phyloP scores from a whole-genome alignment of 768 basidiomycete species.

The Nidularia pulvinata region DNA sequence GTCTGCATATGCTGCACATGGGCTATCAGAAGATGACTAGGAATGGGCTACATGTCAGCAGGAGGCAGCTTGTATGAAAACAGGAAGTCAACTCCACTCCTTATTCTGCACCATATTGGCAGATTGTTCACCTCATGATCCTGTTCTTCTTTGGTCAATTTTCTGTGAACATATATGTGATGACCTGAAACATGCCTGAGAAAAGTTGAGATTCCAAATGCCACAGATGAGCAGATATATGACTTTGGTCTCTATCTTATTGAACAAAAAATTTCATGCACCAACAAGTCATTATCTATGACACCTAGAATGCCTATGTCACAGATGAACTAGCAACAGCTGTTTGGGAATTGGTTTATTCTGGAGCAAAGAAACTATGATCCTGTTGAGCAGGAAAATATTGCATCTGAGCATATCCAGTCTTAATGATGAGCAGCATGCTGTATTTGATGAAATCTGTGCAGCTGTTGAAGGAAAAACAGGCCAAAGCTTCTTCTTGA shows the following conservation, averaged over 20 bases:
- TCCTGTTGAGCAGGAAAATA: slow-evolving; percentile 8
- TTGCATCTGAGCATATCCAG: slow-evolving; percentile 2
- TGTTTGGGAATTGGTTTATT: slow-evolving; percentile 19
- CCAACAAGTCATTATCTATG: slow-evolving; percentile 16
- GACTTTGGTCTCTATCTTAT: slow-evolving; percentile 43
- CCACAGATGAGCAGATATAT: slow-evolving; percentile 24
- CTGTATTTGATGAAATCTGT: slow-evolving; percentile 23
- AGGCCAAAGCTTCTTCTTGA: slow-evolving; percentile 31
- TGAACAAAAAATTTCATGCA: slow-evolving; percentile 17
- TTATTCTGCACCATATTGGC: slow-evolving; percentile 40
- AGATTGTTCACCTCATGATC: slow-evolving; percentile 19
- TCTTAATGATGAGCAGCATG: slow-evolving; percentile 27
- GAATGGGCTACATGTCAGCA: slow-evolving; percentile 38
- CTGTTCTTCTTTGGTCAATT: slow-evolving; percentile 24
- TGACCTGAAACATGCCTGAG: slow-evolving; percentile 27
- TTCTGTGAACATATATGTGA: slow-evolving; percentile 35
- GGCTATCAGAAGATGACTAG: slow-evolving; percentile 34
- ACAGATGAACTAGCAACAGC: slow-evolving; percentile 15
- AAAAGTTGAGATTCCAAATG: slow-evolving; percentile 3
- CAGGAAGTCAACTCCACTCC: slow-evolving; percentile 23
- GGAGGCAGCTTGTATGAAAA: slow-evolving; percentile 30
- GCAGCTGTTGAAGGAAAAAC: slow-evolving; percentile 14
- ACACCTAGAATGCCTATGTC: slow-evolving; percentile 23
- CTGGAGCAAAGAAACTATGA: slow-evolving; percentile 10
- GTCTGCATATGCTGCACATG: slow-evolving; percentile 28